Percentiles rank a stretch among this genome's conserved stretches.
These are phyloP conservation scores for Benincasa hispida DNA, from an alignment of 306 rosid genomes.

Conservation along the genomic window DNA sequence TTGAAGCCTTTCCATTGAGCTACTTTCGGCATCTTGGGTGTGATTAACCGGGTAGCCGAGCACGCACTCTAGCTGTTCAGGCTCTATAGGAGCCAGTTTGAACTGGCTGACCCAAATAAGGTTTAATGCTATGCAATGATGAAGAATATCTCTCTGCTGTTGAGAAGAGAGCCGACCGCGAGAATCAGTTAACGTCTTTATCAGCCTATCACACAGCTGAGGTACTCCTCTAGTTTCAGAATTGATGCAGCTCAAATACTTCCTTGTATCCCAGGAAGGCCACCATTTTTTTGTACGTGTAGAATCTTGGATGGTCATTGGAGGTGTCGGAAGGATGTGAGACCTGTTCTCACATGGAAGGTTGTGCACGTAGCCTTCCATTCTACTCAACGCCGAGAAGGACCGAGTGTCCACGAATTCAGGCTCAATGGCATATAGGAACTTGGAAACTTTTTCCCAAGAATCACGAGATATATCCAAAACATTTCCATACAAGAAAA, in stretches of 20 bases:
- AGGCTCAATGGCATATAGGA: constrained; percentile 58
- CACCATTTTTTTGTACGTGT: constrained; percentile 62
- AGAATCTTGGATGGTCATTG: constrained; percentile 62
- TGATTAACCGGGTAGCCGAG: constrained; percentile 72
- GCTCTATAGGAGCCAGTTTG: constrained; percentile 48
- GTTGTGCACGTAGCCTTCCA: constrained; percentile 83
- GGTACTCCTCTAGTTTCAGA: constrained; percentile 45
- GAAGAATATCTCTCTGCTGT: constrained; percentile 54
- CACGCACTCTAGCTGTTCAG: constrained; percentile 51
- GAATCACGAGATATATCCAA: constrained; percentile 38
- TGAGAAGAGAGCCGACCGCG: constrained; percentile 36
- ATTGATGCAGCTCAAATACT: constrained; percentile 45
- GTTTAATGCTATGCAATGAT: constrained; percentile 40
- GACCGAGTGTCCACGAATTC: constrained; percentile 50
- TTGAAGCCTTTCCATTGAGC: constrained; percentile 44
- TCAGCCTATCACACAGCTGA: constrained; percentile 53
- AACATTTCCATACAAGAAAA: constrained; percentile 65
- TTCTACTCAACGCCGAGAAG: constrained; percentile 67
- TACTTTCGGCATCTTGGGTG: constrained; percentile 33
- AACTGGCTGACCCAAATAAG: constrained; percentile 65
- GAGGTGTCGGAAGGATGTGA: constrained; percentile 44
- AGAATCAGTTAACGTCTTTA: constrained; percentile 30
- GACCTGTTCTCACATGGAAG: constrained; percentile 69
- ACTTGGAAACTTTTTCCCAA: constrained; percentile 67
- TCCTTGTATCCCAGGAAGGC: constrained; percentile 90